Evolutionary conservation across 2,329 filamentous ascomycete species (phyloP).

Genomic region (Exophiala alcalophila): DNA sequence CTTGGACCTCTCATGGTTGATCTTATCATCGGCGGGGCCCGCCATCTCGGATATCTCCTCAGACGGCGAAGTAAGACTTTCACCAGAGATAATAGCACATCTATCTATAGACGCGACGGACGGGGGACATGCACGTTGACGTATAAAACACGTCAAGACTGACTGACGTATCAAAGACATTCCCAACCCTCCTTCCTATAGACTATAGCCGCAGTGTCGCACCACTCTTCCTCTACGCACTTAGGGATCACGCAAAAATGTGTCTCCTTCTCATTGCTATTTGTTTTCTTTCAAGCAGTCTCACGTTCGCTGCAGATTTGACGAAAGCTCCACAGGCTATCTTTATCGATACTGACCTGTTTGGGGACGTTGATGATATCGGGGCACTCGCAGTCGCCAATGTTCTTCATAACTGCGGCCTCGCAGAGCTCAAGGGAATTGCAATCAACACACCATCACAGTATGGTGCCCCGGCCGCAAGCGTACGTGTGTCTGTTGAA

Average conservation of each 20-base stretch:
- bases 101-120: too few species aligned
- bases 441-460: conserved; percentile 12
- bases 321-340: conserved; percentile 3
- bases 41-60: not conserved
- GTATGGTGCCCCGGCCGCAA: conserved; percentile 10
- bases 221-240: too few species aligned
- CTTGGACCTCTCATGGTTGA: not conserved
- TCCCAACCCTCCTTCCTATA: not conserved
- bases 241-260: not conserved
- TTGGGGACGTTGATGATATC: conserved; percentile 12
- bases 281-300: not conserved
- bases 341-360: conserved; percentile 12
- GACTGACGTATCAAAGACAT: not conserved
- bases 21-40: not conserved
- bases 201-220: too few species aligned
- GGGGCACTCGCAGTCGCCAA: conserved; percentile 9
- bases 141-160: too few species aligned
- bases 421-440: conserved; percentile 9
- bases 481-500: conserved; percentile 8
- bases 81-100: too few species aligned
- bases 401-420: conserved; percentile 12
- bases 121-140: too few species aligned
- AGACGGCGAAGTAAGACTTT: not conserved
- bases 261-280: not conserved
- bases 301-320: not conserved